phyloP scores from a whole-genome alignment of 164 flowering plant species.

The Tinospora cordifolia region DNA sequence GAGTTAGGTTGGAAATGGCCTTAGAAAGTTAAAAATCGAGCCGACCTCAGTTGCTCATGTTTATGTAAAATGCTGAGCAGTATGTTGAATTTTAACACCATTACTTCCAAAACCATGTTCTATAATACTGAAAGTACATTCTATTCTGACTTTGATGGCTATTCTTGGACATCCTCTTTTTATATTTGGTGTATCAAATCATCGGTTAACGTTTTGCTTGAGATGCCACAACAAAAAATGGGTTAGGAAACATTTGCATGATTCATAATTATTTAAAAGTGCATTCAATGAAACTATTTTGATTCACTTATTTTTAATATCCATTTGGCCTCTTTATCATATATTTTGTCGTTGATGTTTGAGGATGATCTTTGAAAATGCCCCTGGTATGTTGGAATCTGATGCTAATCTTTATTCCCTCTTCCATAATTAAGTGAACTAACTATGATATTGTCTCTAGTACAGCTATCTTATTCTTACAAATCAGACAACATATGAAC shows the following conservation, averaged over 20 bases:
- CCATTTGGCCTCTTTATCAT: no score
- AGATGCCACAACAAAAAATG: not conserved
- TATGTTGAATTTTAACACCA: no score
- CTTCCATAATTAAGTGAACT: not conserved
- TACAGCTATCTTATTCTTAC: slow-evolving; percentile 80
- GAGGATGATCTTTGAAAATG: no score
- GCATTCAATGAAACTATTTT: not conserved
- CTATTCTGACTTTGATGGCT: not conserved
- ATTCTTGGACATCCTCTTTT: not conserved
- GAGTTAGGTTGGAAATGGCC: no score
- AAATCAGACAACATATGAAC: slow-evolving; percentile 91
- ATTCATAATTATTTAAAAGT: not conserved
- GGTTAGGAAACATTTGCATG: not conserved
- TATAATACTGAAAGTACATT: not conserved
- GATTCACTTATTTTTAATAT: not conserved
- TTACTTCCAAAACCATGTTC: no score
- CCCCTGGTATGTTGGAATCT: not conserved
- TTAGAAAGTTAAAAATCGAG: no score
- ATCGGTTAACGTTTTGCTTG: not conserved
- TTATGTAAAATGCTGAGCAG: no score
- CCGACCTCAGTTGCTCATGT: no score
- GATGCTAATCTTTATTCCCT: not conserved
- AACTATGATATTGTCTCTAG: slow-evolving; percentile 1
- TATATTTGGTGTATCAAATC: not conserved
- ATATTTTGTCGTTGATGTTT: no score